Percentiles rank a stretch among this genome's conserved stretches.
These are phyloP conservation scores for Pythium rishiriense DNA, from an alignment of 352 stramenopile species.

Conservation along the genomic window DNA sequence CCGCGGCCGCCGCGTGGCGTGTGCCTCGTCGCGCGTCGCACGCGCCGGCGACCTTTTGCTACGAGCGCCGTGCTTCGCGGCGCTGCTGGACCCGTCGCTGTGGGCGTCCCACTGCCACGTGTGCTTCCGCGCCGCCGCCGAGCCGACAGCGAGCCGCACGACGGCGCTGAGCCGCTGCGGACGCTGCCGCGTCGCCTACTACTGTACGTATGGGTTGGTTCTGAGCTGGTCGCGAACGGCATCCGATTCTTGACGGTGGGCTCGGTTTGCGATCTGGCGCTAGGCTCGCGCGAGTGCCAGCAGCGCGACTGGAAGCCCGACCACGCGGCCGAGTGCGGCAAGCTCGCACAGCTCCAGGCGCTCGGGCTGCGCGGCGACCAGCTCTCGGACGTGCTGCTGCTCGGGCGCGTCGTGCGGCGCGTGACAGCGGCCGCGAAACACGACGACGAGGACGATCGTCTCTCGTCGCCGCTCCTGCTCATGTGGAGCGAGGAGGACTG, in stretches of 20 bases:
- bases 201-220: slow-evolving; percentile 42
- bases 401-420: slow-evolving; percentile 51
- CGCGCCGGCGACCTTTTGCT: slow-evolving; percentile 38
- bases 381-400: slow-evolving; percentile 52
- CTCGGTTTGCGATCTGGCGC: too few relatives aligned
- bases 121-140: slow-evolving; percentile 43
- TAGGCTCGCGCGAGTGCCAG: slow-evolving; percentile 67
- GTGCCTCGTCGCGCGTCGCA: slow-evolving; percentile 13
- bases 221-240: not conserved
- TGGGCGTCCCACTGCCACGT: slow-evolving; percentile 64
- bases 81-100: slow-evolving; percentile 49
- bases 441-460: not conserved
- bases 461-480: slow-evolving; percentile 31
- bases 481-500: slow-evolving; percentile 63
- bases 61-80: slow-evolving; percentile 28
- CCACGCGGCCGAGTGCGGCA: slow-evolving; percentile 63
- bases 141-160: not conserved
- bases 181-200: slow-evolving; percentile 52
- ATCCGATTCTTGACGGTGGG: not conserved
- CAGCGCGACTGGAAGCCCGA: slow-evolving; percentile 59
- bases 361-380: slow-evolving; percentile 41
- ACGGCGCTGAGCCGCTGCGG: slow-evolving; percentile 53
- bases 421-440: not conserved
- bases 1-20: slow-evolving; percentile 38
- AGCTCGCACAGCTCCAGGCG: slow-evolving; percentile 40